Percentiles rank a stretch among this genome's conserved stretches.
Conservation (phyloP, 441 rosid genomes). For the Brassica balearica region DNA sequence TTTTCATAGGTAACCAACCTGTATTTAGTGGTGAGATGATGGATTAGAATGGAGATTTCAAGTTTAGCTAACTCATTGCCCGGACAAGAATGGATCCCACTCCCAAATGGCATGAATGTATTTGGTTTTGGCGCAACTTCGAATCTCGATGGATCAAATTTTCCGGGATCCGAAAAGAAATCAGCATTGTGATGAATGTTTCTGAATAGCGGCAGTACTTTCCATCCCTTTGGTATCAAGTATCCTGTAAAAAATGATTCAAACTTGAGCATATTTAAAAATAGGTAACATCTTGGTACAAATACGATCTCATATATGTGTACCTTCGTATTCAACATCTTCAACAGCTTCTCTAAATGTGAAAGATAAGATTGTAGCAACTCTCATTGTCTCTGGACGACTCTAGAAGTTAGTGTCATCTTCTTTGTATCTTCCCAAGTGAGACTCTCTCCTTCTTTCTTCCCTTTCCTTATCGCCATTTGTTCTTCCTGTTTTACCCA, state of each 20-base stretch:
- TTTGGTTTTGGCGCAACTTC: slow-evolving; percentile 50
- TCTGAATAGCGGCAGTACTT: slow-evolving; percentile 65
- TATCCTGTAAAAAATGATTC: slow-evolving; percentile 42
- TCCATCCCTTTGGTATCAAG: slow-evolving; percentile 71
- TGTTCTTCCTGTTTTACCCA: slow-evolving; percentile 49
- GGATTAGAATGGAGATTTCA: slow-evolving; percentile 52
- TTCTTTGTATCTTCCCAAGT: slow-evolving; percentile 55
- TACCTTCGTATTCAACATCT: slow-evolving; percentile 57
- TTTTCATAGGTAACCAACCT: slow-evolving; percentile 43
- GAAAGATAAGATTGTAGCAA: slow-evolving; percentile 52
- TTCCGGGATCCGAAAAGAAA: slow-evolving; percentile 51
- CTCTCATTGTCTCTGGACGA: slow-evolving; percentile 51
- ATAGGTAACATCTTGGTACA: not conserved
- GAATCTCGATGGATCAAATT: slow-evolving; percentile 67
- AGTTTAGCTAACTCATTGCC: slow-evolving; percentile 65
- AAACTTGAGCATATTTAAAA: not conserved
- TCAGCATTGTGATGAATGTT: slow-evolving; percentile 59
- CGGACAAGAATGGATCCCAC: slow-evolving; percentile 56
- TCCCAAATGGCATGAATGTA: slow-evolving; percentile 62
- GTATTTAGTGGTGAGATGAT: slow-evolving; percentile 55
- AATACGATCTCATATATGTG: not conserved
- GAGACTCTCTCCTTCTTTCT: slow-evolving; percentile 40
- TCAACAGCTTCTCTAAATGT: slow-evolving; percentile 56
- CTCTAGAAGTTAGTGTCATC: slow-evolving; percentile 51
- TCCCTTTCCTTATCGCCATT: slow-evolving; percentile 42